A percentile compares a stretch with the other conserved stretches of the same genome.
Evolutionary conservation across 148 eudicot genomes (phyloP).

Genomic region (Oxyria digyna): DNA sequence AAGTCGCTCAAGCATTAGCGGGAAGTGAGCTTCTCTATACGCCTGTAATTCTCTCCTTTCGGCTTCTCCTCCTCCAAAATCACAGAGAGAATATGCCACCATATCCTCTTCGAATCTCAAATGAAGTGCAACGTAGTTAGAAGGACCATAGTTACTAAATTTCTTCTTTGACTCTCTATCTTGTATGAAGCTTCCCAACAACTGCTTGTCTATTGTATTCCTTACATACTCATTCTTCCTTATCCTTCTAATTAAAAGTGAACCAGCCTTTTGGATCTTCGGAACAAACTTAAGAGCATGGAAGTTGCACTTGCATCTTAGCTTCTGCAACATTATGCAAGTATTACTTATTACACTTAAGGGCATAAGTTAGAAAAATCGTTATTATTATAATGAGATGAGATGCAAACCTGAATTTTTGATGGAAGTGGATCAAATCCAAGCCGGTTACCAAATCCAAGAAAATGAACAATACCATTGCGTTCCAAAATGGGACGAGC

Average conservation of each 20-base stretch:
- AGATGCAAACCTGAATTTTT: slow-evolving; percentile 61
- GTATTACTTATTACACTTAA: no score
- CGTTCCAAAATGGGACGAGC: slow-evolving; percentile 60
- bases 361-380: no score
- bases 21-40: slow-evolving; percentile 80
- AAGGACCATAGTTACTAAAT: slow-evolving; percentile 13
- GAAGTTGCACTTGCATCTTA: slow-evolving; percentile 95
- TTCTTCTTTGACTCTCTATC: slow-evolving; percentile 16
- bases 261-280: slow-evolving; percentile 53
- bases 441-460: slow-evolving; percentile 86
- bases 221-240: slow-evolving; percentile 30
- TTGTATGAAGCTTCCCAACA: slow-evolving; percentile 56
- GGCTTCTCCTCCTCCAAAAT: slow-evolving; percentile 78
- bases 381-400: no score
- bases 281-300: slow-evolving; percentile 79
- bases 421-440: slow-evolving; percentile 81
- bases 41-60: slow-evolving; percentile 65
- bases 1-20: slow-evolving; percentile 60
- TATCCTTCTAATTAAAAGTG: slow-evolving; percentile 55
- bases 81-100: slow-evolving; percentile 94
- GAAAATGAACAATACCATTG: slow-evolving; percentile 71
- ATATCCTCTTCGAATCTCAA: slow-evolving; percentile 91
- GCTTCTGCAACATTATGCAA: slow-evolving; percentile 32
- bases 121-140: slow-evolving; percentile 82
- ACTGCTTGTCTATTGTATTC: slow-evolving; percentile 46